Base-by-base conservation (phyloP, 1,139 yeast species). In the Debaryomyces psychrophilus region DNA sequence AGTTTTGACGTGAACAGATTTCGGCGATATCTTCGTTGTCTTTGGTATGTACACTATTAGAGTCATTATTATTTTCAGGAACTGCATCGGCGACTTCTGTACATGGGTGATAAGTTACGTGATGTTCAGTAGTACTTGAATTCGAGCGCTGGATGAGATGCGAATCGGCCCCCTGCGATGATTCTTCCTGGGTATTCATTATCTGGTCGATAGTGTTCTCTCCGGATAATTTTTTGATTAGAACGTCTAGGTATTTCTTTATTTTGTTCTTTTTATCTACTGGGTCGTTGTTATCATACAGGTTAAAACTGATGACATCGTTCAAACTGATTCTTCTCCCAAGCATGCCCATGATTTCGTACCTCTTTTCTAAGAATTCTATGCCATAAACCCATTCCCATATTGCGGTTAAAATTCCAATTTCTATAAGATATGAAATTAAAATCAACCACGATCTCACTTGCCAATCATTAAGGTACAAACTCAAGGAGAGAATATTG, bases 371-470 rank as follows among this genome's bases (percentile, higher is more conserved):
- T 39, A 77, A 56, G 18, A 68, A 60, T 45, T 71, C 60, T 22
- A 77, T 76, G 44, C 73, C 71, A 50, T 64, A 71, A 6, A 77
- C 56, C 83, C 83, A 79, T 59, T 79, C 83, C 83, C 83, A 79
- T 1, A 75, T 61, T 1, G 70, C 64, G 2, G 79, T 68, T 12
- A 76, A 58, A 9, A 73, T 52, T 25, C 72, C 67, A 22, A 76
- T 61, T 44, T 75, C 75, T 5, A 76, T 44, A 39, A 77, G 60
- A 26, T 54, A 55, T 0, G 77, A 73, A 2, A 76, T 48, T 20
- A 69, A 61, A 2, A 64, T 56, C 2, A 77, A 53, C 83, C 83
- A 79, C 5, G 71, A 64, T 31, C 56, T 46, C 9, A 57, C 59
- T 12, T 56, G 58, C 79, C 77, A 67, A 49, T 60, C 45, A 25